Base-by-base conservation (phyloP, 805 yeast genomes). In the Blastobotrys chiropterorum region DNA sequence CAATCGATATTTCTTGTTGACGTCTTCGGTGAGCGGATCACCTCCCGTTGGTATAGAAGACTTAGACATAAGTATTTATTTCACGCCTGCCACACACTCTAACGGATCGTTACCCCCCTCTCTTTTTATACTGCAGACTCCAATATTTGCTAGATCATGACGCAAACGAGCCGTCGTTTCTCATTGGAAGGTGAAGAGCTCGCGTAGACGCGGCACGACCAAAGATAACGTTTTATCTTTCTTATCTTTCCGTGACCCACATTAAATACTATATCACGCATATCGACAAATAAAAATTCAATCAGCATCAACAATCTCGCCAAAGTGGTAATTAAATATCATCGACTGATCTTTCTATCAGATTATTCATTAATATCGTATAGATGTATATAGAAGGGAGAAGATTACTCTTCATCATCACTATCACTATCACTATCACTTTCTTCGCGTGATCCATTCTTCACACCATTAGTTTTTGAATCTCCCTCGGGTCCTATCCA, bases 11-110 rank as follows among this genome's bases (percentile, higher is more conserved):
- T 78, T 83, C 7, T 72, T 71, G 66, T 88, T 88, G 62, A 90
- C 74, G 68, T 90, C 86, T 21, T 78, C 78, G 16, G 80, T 78
- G 67, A 87, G 73, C 38, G 88, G 80, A 71, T 89, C 81, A 62
- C 96, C 96, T 57, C 96, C 96, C 52, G 89, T 81, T 2, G 38
- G 38, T 7, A 39, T 14, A n/a, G 38, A 17, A 45, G 31, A 26
- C 30, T 38, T 6, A 3, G 47, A 45, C 13, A 11, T 21, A 38
- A 13, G 15, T n/a, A 45, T 45, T n/a, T n/a, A n/a, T n/a, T n/a
- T n/a, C n/a, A n/a, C n/a, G n/a, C n/a, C n/a, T n/a, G n/a, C n/a
- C n/a, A n/a, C n/a, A n/a, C n/a, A n/a, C n/a, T n/a, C n/a, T n/a
- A n/a, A n/a, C n/a, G n/a, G n/a, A n/a, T n/a, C n/a, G n/a, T n/a